Conservation (phyloP, 768 basidiomycete genomes). For the Gloeopeniophorella convolvens region DNA sequence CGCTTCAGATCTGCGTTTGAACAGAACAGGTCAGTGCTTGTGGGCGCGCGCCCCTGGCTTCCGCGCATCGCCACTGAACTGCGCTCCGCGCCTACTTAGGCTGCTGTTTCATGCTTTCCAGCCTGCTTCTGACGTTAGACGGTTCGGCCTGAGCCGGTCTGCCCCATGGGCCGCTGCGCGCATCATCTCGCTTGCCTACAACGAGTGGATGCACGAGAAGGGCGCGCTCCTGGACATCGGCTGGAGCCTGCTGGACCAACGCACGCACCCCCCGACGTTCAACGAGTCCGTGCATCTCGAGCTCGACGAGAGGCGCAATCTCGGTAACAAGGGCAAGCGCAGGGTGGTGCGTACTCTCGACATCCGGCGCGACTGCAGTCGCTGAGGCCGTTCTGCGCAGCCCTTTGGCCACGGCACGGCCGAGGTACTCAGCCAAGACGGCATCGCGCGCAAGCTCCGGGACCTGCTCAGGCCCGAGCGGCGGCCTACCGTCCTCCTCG, state of each 20-base stretch:
- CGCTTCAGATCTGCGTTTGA: constrained; percentile 14
- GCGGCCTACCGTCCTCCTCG: constrained; percentile 9
- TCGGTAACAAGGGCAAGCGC: constrained; percentile 12
- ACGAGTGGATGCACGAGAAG: constrained; percentile 15
- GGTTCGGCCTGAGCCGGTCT: constrained; percentile 12
- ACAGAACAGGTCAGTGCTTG: constrained; percentile 18
- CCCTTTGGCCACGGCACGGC: constrained; percentile 7
- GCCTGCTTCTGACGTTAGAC: constrained; percentile 1
- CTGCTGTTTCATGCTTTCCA: constrained; percentile 11
- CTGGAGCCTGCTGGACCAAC: constrained; percentile 8
- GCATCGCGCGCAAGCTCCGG: neutral
- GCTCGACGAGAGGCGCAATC: constrained; percentile 4
- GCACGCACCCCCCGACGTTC: constrained; percentile 6
- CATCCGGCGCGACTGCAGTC: neutral
- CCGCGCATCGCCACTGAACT: too few relatives aligned
- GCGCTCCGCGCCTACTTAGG: constrained; percentile 5
- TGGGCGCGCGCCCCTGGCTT: too few relatives aligned
- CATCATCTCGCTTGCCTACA: constrained; percentile 14
- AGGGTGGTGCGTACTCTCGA: constrained; percentile 6
- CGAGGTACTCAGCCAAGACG: constrained; percentile 6
- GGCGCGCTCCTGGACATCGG: constrained; percentile 18
- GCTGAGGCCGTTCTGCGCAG: neutral
- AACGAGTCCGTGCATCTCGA: constrained; percentile 9
- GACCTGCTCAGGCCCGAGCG: constrained; percentile 5
- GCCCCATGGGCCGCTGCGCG: constrained; percentile 1